Base-by-base conservation (phyloP, 2,329 filamentous ascomycete species). In the Talaromyces rugulosus region DNA sequence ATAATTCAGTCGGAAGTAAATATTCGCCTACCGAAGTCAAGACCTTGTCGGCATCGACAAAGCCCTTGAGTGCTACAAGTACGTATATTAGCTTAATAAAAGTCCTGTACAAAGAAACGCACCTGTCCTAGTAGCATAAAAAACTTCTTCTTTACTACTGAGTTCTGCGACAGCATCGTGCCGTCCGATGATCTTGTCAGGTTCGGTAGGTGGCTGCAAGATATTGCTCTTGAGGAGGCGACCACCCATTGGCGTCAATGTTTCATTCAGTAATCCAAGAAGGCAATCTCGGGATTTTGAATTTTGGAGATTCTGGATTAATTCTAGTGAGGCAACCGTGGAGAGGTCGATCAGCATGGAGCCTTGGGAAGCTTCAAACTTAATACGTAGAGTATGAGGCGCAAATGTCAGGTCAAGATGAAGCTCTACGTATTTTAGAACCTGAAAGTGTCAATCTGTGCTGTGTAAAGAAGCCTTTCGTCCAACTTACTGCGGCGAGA, bases 331-430 rank as follows among this genome's bases (percentile, higher is more conserved):
- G 42, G 88, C 84, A 31, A 97, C 91, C 0, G 93, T 96, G 0
- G 91, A 89, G 2, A 95, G 83, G 69, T 97, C 94, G 68, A 98
- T 96, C 85, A 96, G 91, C 93, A 98, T 96, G 0, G 92, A 91
- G 28, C 94, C 90, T 71, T 96, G 91, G 0, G 92, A 92, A 0
- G 92, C 89, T 69, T 94, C 89, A 67, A 96, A 97, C 65, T 87
- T 89, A 70, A 98, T 89, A 3, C 92, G 87, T 34, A 98, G 83
- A 23, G 93, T 93, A 71, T 95, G 89, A n/a, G 83, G 81, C 3
- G 87, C 82, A 71, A 96, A 95, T 0, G 83, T 85, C 63, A 89
- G 82, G 4, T 82, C 82, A 64, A 92, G 82, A 6, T 87, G 85
- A 1, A 89, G 75, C 62, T 96, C 90, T 54, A 96, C 84, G 72